These are phyloP conservation scores for Mycena crocata DNA, from an alignment of 768 basidiomycete species.

Conservation along the genomic window DNA sequence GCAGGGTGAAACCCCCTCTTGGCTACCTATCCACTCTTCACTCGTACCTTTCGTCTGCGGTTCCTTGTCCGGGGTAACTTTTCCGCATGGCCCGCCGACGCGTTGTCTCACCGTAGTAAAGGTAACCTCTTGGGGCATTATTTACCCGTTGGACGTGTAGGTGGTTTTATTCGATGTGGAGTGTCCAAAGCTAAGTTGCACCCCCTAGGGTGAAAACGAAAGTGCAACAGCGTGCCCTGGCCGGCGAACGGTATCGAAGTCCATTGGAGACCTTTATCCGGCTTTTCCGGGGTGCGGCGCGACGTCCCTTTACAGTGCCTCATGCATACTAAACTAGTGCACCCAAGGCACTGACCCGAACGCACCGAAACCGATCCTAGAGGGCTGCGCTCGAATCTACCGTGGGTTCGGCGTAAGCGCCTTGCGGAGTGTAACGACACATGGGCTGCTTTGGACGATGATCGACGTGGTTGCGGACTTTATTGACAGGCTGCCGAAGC, in stretches of 20 bases:
- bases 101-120: constrained; percentile 43
- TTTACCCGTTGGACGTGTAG: constrained; percentile 95
- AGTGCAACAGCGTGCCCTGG: constrained; percentile 91
- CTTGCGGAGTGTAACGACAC: constrained; percentile 90
- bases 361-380: constrained; percentile 79
- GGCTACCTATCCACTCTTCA: constrained; percentile 85
- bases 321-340: neutral
- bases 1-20: constrained; percentile 84
- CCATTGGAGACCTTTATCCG: constrained; percentile 80
- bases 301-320: neutral
- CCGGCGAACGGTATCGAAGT: constrained; percentile 79
- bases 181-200: constrained; percentile 15
- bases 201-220: constrained; percentile 88
- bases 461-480: constrained; percentile 84
- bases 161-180: constrained; percentile 37
- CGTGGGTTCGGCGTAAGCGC: constrained; percentile 96
- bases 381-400: constrained; percentile 88
- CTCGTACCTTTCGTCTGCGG: constrained; percentile 93
- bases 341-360: constrained; percentile 84
- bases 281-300: constrained; percentile 80
- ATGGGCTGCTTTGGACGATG: constrained; percentile 93
- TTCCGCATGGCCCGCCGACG: constrained; percentile 42
- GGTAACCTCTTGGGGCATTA: constrained; percentile 87
- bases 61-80: constrained; percentile 83
- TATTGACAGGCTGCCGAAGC: constrained; percentile 69